Conservation (phyloP, 805 yeast species). For the Nakazawaea ernobii region DNA sequence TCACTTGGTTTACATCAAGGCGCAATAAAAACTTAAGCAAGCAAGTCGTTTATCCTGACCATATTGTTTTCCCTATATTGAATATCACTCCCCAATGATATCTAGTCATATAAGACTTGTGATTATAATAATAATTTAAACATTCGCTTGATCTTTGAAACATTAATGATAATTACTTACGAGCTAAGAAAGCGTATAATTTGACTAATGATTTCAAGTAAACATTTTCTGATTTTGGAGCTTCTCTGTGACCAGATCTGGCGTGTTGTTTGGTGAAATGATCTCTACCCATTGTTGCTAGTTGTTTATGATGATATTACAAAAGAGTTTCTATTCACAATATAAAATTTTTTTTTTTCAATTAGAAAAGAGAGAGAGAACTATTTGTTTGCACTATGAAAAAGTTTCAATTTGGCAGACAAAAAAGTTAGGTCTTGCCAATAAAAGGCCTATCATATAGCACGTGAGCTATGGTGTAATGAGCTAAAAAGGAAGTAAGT, state of each 20-base stretch:
- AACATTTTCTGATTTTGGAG: slow-evolving; percentile 99
- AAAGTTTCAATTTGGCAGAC: background rate
- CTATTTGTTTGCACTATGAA: background rate
- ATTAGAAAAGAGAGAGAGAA: background rate
- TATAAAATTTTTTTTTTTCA: background rate
- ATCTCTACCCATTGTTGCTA: slow-evolving; percentile 86
- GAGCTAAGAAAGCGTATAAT: slow-evolving; percentile 98
- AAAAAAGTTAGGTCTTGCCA: no score
- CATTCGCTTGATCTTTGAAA: slow-evolving; percentile 3
- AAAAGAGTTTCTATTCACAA: background rate
- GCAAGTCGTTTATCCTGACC: background rate
- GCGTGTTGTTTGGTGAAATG: slow-evolving; percentile 94
- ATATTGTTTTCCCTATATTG: background rate
- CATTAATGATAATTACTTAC: slow-evolving; percentile 53
- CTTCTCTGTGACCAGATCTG: slow-evolving; percentile 94
- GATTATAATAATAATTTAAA: background rate
- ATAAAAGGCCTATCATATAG: no score
- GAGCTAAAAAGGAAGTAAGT: no score
- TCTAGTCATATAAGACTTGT: background rate
- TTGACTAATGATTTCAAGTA: slow-evolving; percentile 97
- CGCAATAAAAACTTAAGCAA: background rate
- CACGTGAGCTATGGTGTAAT: no score
- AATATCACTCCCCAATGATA: background rate
- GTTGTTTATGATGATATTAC: slow-evolving; percentile 2
- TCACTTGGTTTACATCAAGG: background rate